phyloP scores from a whole-genome alignment of 352 stramenopile genomes.

The Phytophthora crassamura region DNA sequence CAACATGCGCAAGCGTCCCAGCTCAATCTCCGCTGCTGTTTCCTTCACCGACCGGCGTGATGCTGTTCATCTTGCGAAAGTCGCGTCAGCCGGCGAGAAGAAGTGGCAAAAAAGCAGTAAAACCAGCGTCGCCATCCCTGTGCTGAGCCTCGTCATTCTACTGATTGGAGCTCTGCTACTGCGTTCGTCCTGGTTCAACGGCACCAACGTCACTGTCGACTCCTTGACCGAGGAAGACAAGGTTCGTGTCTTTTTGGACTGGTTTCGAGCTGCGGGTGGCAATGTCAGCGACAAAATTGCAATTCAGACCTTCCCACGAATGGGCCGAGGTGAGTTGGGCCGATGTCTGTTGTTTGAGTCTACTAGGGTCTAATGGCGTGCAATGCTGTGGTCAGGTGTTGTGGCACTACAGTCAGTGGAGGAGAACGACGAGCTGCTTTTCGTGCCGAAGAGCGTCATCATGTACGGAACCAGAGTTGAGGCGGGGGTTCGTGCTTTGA shows the following conservation, averaged over 20 bases:
- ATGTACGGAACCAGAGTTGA: conserved; percentile 37
- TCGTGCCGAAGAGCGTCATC: conserved; percentile 50
- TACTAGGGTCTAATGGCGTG: neutral
- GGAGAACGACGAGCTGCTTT: conserved; percentile 45
- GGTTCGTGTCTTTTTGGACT: conserved; percentile 43
- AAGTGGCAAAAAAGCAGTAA: neutral
- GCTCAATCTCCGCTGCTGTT: neutral
- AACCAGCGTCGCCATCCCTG: conserved; percentile 3
- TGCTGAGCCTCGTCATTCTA: conserved; percentile 20
- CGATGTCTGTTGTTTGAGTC: neutral
- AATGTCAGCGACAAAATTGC: conserved; percentile 28
- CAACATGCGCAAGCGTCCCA: conserved; percentile 17
- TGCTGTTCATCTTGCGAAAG: neutral
- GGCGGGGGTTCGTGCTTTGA: no score
- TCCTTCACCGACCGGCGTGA: neutral
- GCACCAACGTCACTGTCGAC: neutral
- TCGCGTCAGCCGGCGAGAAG: conserved; percentile 2
- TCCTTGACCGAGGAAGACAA: conserved; percentile 18
- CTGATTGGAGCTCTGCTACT: conserved; percentile 16
- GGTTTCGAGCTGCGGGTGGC: conserved; percentile 49
- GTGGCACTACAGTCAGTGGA: conserved; percentile 33
- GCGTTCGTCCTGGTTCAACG: neutral
- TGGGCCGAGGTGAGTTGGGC: conserved; percentile 40
- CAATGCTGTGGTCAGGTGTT: conserved; percentile 29
- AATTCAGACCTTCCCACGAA: conserved; percentile 39